A percentile compares a stretch with the other conserved stretches of the same genome.
Conservation (phyloP, 75 land plant genomes). For the Isoetes taiwanensis region DNA sequence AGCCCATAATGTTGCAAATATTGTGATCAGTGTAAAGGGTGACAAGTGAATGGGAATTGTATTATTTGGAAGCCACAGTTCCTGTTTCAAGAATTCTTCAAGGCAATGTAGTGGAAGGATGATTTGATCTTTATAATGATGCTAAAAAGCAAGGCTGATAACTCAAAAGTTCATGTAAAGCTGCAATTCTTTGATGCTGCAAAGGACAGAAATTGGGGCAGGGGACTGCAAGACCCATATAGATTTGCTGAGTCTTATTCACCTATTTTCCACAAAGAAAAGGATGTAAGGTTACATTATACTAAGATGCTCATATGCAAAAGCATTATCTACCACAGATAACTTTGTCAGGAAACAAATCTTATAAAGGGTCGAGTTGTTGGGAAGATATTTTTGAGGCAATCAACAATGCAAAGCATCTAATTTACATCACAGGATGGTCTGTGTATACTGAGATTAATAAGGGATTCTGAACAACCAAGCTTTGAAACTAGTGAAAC, state of each 20-base stretch:
- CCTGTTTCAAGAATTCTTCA: too few relatives aligned
- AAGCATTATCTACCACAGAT: not conserved
- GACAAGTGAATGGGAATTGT: too few relatives aligned
- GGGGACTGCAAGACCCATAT: constrained; percentile 12
- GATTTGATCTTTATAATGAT: too few relatives aligned
- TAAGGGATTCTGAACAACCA: constrained; percentile 45
- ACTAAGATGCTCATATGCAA: constrained; percentile 4
- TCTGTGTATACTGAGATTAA: constrained; percentile 16
- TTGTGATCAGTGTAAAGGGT: too few relatives aligned
- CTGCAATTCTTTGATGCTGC: constrained; percentile 34
- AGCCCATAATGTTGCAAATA: too few relatives aligned
- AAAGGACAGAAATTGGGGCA: constrained; percentile 6
- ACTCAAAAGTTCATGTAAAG: constrained; percentile 44
- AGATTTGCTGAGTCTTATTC: constrained; percentile 37
- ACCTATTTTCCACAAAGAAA: not conserved
- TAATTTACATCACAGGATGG: constrained; percentile 13
- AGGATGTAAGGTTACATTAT: constrained; percentile 2
- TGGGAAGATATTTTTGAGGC: not conserved
- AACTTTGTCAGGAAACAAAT: not conserved
- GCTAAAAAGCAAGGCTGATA: too few relatives aligned
- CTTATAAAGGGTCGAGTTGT: not conserved
- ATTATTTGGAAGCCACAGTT: too few relatives aligned
- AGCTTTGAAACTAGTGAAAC: constrained; percentile 44
- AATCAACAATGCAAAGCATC: constrained; percentile 4
- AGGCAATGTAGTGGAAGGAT: too few relatives aligned